Base-by-base conservation (phyloP, 768 basidiomycete species). In the Gelatoporia subvermispora region DNA sequence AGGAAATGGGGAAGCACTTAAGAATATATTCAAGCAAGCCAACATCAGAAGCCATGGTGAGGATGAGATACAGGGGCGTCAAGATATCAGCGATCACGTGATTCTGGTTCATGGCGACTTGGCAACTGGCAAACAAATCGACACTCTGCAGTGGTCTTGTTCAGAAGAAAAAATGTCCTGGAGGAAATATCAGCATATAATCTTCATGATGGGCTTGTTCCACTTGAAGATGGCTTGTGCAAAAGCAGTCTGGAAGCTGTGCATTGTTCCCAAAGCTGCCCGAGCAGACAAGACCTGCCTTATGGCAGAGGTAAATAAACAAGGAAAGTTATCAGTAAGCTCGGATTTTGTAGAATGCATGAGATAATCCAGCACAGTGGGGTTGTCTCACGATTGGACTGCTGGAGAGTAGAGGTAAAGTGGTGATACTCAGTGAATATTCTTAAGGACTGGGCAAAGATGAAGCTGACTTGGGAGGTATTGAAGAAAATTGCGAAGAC, bases 121-220 rank as follows among this genome's bases (percentile, higher is more conserved):
- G 4, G 50, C 51, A 1, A 60, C 59, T 1, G 41, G 46, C 8
- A 53, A 60, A 21, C 24, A 38, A 2, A 34, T 61, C 16, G 28
- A 43, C 2, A 31, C 18, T 16, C 13, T 44, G 9, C 31, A 28
- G 25, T 16, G 48, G 11, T 52, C 51, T 3, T 62, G 64, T 3
- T 35, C 52, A 10, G 50, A 57, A 1, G 68, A 75, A 47, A 5
- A n/a, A 1, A 67, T 64, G 8, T 58, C 65, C 0, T 65, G 59
- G 59, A 41, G 41, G 1, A 55, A 65, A 0, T 49, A 67, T 3
- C 68, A 73, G 31, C 60, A 51, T 35, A 43, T 71, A 1, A 48
- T 74, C 0, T 71, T 63, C 41, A 49, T 72, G 0, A 51, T 56
- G 0, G 69, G 66, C 0, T 41, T 70, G 0, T 72, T 72, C 41